Conservation (phyloP, 352 stramenopile species). For the Thalassiosira livingstoniorum region DNA sequence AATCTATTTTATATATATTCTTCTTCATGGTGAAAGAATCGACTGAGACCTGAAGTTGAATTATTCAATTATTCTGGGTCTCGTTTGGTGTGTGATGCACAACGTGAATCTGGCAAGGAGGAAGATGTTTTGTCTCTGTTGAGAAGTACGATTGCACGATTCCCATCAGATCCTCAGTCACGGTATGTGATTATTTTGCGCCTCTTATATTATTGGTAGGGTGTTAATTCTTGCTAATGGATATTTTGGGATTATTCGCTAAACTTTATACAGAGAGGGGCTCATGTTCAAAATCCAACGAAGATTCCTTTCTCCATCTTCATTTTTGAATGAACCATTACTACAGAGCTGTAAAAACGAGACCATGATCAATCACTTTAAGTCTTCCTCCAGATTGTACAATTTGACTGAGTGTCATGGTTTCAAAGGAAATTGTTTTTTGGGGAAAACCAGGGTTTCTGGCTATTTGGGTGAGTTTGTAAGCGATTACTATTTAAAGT, state of each 20-base stretch:
- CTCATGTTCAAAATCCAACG: slow-evolving; percentile 53
- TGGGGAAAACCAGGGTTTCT: too few relatives aligned
- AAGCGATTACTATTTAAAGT: too few relatives aligned
- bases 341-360: slow-evolving; percentile 46
- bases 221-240: not conserved
- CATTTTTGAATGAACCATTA: slow-evolving; percentile 48
- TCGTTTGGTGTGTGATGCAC: slow-evolving; percentile 23
- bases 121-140: slow-evolving; percentile 38
- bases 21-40: not conserved
- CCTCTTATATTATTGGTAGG: not conserved
- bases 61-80: slow-evolving; percentile 56
- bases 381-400: too few relatives aligned
- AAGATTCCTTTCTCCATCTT: slow-evolving; percentile 57
- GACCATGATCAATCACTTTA: slow-evolving; percentile 40
- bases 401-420: too few relatives aligned
- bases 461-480: too few relatives aligned
- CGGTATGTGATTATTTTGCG: not conserved
- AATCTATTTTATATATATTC: not conserved
- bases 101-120: not conserved
- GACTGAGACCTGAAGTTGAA: slow-evolving; percentile 45
- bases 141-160: slow-evolving; percentile 40
- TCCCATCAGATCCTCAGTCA: slow-evolving; percentile 32
- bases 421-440: too few relatives aligned
- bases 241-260: not conserved
- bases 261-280: not conserved